Conservation (phyloP, 2,329 filamentous ascomycete species). For the Orbilia oligospora region DNA sequence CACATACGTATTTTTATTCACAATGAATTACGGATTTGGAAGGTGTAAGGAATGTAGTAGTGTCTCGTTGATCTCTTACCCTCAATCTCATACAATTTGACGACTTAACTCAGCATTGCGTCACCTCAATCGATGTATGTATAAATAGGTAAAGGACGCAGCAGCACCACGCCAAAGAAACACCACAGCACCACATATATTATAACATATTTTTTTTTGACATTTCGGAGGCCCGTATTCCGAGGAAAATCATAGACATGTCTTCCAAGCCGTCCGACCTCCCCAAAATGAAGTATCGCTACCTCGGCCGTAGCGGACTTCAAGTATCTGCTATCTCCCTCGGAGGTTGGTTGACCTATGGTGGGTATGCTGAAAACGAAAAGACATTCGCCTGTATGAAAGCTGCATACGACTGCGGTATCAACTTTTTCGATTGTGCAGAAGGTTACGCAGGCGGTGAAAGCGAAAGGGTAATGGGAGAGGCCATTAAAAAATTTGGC, state of each 20-base stretch:
- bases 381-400: constrained; percentile 75
- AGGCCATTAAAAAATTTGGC: constrained; percentile 72
- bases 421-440: constrained; percentile 75
- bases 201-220: too few species aligned
- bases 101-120: background rate
- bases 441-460: constrained; percentile 72
- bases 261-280: constrained; percentile 61
- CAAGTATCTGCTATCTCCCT: constrained; percentile 81
- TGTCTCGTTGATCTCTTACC: too few species aligned
- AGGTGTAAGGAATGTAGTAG: background rate
- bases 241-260: constrained; percentile 18
- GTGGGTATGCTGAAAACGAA: constrained; percentile 78
- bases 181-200: background rate
- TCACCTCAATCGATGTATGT: background rate
- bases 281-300: constrained; percentile 78
- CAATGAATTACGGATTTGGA: background rate
- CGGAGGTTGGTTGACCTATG: constrained; percentile 81
- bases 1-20: constrained; percentile 3
- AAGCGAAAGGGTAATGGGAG: constrained; percentile 72
- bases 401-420: constrained; percentile 73
- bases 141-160: background rate
- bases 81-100: too few species aligned
- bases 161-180: background rate
- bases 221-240: background rate
- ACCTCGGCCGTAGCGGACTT: constrained; percentile 79